Evolutionary conservation across 148 eudicot species (phyloP).

Genomic region (Talinum fruticosum): DNA sequence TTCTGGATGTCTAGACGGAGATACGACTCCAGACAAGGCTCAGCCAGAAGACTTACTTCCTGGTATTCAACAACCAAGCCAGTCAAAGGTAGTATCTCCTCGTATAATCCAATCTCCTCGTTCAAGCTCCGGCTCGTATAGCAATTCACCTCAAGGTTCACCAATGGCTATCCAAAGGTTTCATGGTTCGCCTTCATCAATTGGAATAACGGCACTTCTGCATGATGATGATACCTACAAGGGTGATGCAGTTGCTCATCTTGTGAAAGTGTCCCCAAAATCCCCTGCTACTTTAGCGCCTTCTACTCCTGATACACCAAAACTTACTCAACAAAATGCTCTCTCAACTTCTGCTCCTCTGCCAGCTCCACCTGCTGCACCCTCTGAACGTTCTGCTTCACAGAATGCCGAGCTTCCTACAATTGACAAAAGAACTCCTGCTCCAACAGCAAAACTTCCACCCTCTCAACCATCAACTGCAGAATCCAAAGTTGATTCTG

Average conservation of each 20-base stretch:
- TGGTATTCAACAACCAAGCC: slow-evolving; percentile 38
- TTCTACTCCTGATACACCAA: slow-evolving; percentile 27
- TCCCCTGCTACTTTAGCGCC: slow-evolving; percentile 27
- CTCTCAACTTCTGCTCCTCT: slow-evolving; percentile 18
- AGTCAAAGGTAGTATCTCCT: slow-evolving; percentile 46
- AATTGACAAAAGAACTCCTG: slow-evolving; percentile 6
- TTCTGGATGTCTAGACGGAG: slow-evolving; percentile 24
- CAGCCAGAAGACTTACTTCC: slow-evolving; percentile 36
- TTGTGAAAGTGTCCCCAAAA: slow-evolving; percentile 25
- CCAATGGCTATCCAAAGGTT: slow-evolving; percentile 51
- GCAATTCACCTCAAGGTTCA: slow-evolving; percentile 49
- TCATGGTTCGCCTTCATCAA: slow-evolving; percentile 49
- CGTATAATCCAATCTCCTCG: slow-evolving; percentile 43
- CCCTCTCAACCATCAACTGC: slow-evolving; percentile 2
- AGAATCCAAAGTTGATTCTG: slow-evolving; percentile 13
- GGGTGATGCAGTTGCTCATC: slow-evolving; percentile 25
- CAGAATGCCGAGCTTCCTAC: slow-evolving; percentile 7
- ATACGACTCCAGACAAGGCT: slow-evolving; percentile 23
- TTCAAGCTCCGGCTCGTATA: slow-evolving; percentile 39
- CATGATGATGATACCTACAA: slow-evolving; percentile 44
- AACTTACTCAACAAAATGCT: slow-evolving; percentile 18
- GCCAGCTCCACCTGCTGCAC: slow-evolving; percentile 23
- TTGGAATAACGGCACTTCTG: slow-evolving; percentile 76
- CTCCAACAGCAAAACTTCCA: slow-evolving; percentile 27
- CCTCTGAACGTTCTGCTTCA: slow-evolving; percentile 9